phyloP scores from a whole-genome alignment of 2,329 filamentous ascomycete genomes.

The Graphilbum fragrans region DNA sequence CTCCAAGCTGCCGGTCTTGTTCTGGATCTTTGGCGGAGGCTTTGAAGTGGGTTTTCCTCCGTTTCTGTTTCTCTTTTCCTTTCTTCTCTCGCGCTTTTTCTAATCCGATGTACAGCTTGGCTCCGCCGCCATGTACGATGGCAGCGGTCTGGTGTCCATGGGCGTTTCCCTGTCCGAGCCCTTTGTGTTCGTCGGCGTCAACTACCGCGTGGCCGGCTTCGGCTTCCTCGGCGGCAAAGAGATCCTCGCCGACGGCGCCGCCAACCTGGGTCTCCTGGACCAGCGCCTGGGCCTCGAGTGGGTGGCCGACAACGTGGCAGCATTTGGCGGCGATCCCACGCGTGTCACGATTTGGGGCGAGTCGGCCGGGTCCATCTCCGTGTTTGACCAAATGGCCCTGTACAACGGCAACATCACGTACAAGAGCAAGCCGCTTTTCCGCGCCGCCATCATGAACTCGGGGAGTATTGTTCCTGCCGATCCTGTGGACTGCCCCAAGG shows the following conservation, averaged over 20 bases:
- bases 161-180: slow-evolving; percentile 42
- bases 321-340: slow-evolving; percentile 68
- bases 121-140: slow-evolving; percentile 40
- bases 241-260: slow-evolving; percentile 51
- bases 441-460: slow-evolving; percentile 67
- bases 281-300: slow-evolving; percentile 63
- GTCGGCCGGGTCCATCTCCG: slow-evolving; percentile 58
- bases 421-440: slow-evolving; percentile 64
- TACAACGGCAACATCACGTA: slow-evolving; percentile 56
- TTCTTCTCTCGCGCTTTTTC: background rate
- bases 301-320: slow-evolving; percentile 64
- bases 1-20: slow-evolving; percentile 52
- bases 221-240: slow-evolving; percentile 62
- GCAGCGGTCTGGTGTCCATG: slow-evolving; percentile 28
- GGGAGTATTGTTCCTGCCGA: slow-evolving; percentile 51
- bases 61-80: background rate
- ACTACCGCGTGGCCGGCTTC: slow-evolving; percentile 65
- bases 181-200: slow-evolving; percentile 64
- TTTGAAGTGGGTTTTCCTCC: slow-evolving; percentile 30
- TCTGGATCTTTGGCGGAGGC: slow-evolving; percentile 61
- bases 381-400: slow-evolving; percentile 63
- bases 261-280: slow-evolving; percentile 62
- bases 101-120: slow-evolving; percentile 23
- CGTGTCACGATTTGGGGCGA: slow-evolving; percentile 75
- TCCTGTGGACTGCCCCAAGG: slow-evolving; percentile 52